Conservation (phyloP, 345 rosid genomes). For the Psidium friedrichsthalianum region DNA sequence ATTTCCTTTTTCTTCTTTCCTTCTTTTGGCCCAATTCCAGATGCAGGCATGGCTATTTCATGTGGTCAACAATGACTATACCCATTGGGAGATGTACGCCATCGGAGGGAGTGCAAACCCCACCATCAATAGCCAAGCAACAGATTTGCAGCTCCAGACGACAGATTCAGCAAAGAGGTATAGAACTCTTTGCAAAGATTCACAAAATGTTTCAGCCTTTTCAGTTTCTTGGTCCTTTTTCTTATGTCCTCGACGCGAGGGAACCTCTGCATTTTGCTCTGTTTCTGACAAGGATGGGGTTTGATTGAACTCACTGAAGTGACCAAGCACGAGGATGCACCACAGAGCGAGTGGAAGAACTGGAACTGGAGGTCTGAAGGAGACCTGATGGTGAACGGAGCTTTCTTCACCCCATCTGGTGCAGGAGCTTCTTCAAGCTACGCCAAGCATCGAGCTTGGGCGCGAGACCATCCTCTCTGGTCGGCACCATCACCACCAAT, state of each 20-base stretch:
- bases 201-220: background rate
- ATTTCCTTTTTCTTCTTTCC: background rate
- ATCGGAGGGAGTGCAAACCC: constrained; percentile 81
- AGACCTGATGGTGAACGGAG: constrained; percentile 60
- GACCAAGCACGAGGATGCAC: constrained; percentile 72
- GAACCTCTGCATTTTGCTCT: background rate
- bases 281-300: background rate
- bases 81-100: constrained; percentile 91
- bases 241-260: background rate
- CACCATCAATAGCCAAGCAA: constrained; percentile 84
- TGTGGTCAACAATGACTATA: constrained; percentile 88
- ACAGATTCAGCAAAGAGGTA: constrained; percentile 58
- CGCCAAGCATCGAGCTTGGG: constrained; percentile 70
- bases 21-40: constrained; percentile 17
- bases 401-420: constrained; percentile 57
- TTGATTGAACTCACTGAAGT: constrained; percentile 11
- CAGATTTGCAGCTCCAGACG: constrained; percentile 53
- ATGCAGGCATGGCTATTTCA: constrained; percentile 81
- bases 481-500: constrained; percentile 38
- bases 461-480: constrained; percentile 64
- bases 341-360: constrained; percentile 44
- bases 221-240: background rate
- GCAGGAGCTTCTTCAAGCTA: constrained; percentile 65
- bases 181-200: background rate
- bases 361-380: constrained; percentile 91